phyloP scores from a whole-genome alignment of 345 rosid genomes.

The Viola odorata region DNA sequence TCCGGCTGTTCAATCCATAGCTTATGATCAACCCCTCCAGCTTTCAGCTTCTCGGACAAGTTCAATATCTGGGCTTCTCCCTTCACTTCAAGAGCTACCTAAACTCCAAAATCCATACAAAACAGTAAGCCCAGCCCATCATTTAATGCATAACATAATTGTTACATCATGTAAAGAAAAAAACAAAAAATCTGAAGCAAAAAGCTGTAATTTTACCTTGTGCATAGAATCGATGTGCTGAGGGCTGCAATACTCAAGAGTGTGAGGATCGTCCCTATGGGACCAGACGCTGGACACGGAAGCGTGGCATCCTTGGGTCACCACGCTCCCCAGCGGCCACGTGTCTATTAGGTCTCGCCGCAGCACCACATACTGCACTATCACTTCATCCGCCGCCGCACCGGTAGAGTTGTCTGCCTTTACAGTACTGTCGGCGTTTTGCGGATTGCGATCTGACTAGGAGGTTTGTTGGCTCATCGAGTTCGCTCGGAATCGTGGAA shows the following conservation, averaged over 20 bases:
- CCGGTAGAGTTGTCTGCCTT: no score
- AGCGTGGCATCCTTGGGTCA: slow-evolving; percentile 96
- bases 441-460: slow-evolving; percentile 11
- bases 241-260: slow-evolving; percentile 63
- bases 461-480: slow-evolving; percentile 39
- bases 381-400: slow-evolving; percentile 53
- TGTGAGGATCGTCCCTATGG: slow-evolving; percentile 56
- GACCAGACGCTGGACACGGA: slow-evolving; percentile 76
- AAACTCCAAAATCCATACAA: not conserved
- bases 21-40: slow-evolving; percentile 62
- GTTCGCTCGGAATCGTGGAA: slow-evolving; percentile 8
- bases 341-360: slow-evolving; percentile 81
- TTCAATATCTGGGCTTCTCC: slow-evolving; percentile 75
- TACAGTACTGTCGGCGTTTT: slow-evolving; percentile 11
- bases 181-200: not conserved
- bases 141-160: not conserved
- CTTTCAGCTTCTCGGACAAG: slow-evolving; percentile 63
- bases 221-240: slow-evolving; percentile 71
- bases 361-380: slow-evolving; percentile 78
- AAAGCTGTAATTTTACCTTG: slow-evolving; percentile 35
- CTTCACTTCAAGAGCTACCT: slow-evolving; percentile 95
- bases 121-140: not conserved
- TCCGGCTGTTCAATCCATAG: slow-evolving; percentile 93
- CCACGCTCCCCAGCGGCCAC: slow-evolving; percentile 93
- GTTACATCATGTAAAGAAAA: not conserved